Evolutionary conservation across 2,329 filamentous ascomycete species (phyloP), one percentile per base, ranked within the genome.

Genomic region (Diaporthe batatas): DNA sequence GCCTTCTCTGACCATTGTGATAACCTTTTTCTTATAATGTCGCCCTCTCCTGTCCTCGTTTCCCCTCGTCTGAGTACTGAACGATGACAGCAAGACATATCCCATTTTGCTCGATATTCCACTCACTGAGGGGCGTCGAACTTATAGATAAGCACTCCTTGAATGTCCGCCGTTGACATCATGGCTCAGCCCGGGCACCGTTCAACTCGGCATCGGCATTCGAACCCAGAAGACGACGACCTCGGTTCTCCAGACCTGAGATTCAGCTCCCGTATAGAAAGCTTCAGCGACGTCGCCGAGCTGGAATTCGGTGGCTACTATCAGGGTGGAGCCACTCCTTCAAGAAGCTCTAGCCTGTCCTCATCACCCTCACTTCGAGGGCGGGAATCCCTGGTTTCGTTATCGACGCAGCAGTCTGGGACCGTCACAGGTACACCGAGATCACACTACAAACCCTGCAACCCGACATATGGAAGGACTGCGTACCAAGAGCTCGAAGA

Each of bases 261-360:
- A 14, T 49, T 73, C 6, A 75, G 72, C 62, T 59, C 65, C 57
- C 76, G 79, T 21, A 80, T 80, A 64, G 79, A 79, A 21, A 78
- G 75, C 42, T 73, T 82, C 8, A 77, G 79, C 21, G 80, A 82
- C 54, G 76, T 82, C 34, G 73, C 77, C 54, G 78, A 80, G 73
- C 77, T 78, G 51, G 78, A 80, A 70, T 78, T 77, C 39, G 78
- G 76, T 29, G 76, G 74, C 44, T 98, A 95, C 78, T 90, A 90
- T 71, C 90, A 92, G 75, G 91, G 91, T 70, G 80, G 78, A 2
- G 72, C 74, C 62, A 64, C 72, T 23, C 62, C 72, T 12, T 51
- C 57, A 10, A 3, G 7, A 21, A n/a, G 32, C 12, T 34, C 44
- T 5, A 47, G 55, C 25, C 55, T 57, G 14, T 49, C 73, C 14